Evolutionary conservation across 306 rosid genomes (phyloP).

Genomic region (Sechiopsis laciniata): DNA sequence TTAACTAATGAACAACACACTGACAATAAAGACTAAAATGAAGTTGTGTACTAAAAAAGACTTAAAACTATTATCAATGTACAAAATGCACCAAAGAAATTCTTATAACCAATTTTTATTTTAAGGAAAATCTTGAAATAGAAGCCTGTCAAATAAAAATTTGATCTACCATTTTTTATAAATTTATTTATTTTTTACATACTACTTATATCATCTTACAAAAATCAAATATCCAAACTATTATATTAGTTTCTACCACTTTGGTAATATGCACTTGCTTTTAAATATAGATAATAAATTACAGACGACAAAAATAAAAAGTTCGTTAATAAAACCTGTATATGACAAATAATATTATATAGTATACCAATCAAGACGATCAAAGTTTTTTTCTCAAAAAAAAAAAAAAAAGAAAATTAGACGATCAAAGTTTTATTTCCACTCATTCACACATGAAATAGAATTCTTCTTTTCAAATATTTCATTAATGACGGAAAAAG

Average conservation of each 20-base stretch:
- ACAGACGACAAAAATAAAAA: too few species aligned
- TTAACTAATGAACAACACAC: too few species aligned
- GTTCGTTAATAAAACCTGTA: not conserved
- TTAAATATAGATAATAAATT: too few species aligned
- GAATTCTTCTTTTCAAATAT: not conserved
- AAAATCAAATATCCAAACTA: not conserved
- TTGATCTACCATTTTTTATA: too few species aligned
- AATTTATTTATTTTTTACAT: too few species aligned
- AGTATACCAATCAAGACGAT: not conserved
- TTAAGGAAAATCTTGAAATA: not conserved
- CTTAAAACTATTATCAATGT: not conserved
- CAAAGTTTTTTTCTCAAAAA: too few species aligned
- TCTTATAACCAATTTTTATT: too few species aligned
- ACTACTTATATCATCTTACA: too few species aligned
- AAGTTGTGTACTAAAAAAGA: too few species aligned
- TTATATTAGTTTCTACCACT: not conserved
- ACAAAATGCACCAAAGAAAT: not conserved
- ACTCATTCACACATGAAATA: not conserved
- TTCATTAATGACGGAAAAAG: not conserved
- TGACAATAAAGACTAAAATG: too few species aligned
- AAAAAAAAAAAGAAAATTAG: too few species aligned
- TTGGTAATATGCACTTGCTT: not conserved
- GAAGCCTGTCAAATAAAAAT: not conserved
- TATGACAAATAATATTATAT: not conserved
- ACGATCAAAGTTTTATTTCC: not conserved